Base-by-base conservation (phyloP, 352 stramenopile genomes). In the Phytophthora boehmeriae region DNA sequence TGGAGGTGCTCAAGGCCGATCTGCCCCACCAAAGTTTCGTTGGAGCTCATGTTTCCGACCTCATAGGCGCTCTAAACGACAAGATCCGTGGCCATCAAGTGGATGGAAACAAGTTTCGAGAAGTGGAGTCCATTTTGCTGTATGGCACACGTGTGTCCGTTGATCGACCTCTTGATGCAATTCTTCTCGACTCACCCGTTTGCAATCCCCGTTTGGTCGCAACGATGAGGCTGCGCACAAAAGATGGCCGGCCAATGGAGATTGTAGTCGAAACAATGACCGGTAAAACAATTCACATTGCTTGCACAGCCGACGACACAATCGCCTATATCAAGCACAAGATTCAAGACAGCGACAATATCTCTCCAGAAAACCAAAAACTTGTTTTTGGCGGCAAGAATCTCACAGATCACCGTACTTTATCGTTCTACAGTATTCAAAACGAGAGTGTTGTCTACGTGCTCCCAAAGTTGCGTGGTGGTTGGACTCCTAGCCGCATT, bases 281-380 rank as follows among this genome's bases (percentile, higher is more conserved):
- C 2, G 46, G 46, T 5, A 41, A 47, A 22, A 25, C 1, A 16
- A 14, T 35, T 16, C 4, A 10, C 4, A 17, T 56, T 13, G 11
- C 14, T 13, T 57, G 46, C 19, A 28, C 27, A 4, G 17, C 20
- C 4, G 20, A 23, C n/a, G 55, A 63, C 20, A 57, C 38, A 2
- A 39, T 63, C 1, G 43, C 20, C n/a, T 54, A 14, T 23, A 41
- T 61, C 30, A 66, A 66, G 34, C 13, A 49, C 22, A 46, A 48
- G n/a, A 41, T 66, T 23, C 23, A 42, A 49, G 42, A 45, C 22
- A 38, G 28, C n/a, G 27, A 58, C 1, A 25, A 28, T 20, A 42
- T 58, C 1, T 41, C 46, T n/a, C n/a, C n/a, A n/a, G n/a, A n/a
- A n/a, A n/a, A n/a, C n/a, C n/a, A n/a, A n/a, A n/a, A n/a, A n/a